Evolutionary conservation across 768 basidiomycete species (phyloP).

Genomic region (Tulasnella sp.): DNA sequence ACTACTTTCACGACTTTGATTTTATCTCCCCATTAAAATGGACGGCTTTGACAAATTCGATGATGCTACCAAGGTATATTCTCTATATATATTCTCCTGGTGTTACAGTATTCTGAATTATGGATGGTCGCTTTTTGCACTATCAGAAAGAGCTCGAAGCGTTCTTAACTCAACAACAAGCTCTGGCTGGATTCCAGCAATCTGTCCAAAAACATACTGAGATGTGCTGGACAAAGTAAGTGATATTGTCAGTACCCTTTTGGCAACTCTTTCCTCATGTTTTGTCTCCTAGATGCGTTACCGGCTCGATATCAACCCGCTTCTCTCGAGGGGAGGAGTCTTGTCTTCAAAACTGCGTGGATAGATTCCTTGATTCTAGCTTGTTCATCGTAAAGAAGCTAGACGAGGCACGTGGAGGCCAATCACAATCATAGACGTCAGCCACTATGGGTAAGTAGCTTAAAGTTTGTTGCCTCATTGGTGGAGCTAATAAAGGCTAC

Average conservation of each 20-base stretch:
- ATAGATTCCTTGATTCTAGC: constrained; percentile 79
- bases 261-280: background rate
- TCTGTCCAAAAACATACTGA: constrained; percentile 48
- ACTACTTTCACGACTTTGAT: background rate
- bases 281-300: constrained; percentile 49
- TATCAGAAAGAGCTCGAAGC: constrained; percentile 64
- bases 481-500: too few species aligned
- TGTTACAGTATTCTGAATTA: constrained; percentile 2
- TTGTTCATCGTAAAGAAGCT: constrained; percentile 60
- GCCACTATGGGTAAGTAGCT: too few species aligned
- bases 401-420: too few species aligned
- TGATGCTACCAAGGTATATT: constrained; percentile 56
- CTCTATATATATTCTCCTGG: background rate
- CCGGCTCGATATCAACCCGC: constrained; percentile 58
- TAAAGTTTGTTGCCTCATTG: too few species aligned
- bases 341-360: constrained; percentile 83
- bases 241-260: constrained; percentile 15
- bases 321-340: constrained; percentile 69
- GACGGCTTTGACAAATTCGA: constrained; percentile 54
- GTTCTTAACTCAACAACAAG: constrained; percentile 74
- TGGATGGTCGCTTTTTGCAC: background rate
- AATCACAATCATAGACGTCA: too few species aligned
- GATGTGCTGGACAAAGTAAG: constrained; percentile 88
- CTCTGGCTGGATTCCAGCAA: constrained; percentile 55
- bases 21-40: background rate